These are phyloP conservation scores for Apiotrichum mycotoxinovorans DNA, from an alignment of 1,284 basidiomycete genomes.

Conservation along the genomic window DNA sequence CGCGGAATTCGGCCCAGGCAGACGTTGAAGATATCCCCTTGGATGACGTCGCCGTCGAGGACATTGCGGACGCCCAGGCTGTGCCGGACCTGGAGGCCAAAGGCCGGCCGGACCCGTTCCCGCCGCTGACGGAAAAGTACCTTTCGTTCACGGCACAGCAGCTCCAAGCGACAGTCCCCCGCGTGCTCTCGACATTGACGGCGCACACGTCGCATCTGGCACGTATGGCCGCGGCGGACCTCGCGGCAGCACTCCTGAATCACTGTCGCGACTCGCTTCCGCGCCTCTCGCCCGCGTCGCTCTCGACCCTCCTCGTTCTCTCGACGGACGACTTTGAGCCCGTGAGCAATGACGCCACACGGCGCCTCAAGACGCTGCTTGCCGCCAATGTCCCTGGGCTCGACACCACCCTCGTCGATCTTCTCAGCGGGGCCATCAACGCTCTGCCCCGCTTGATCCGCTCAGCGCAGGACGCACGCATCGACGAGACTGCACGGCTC, in stretches of 20 bases:
- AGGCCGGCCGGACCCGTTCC: slow-evolving; percentile 30
- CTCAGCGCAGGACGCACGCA: slow-evolving; percentile 65
- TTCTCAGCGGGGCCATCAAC: slow-evolving; percentile 60
- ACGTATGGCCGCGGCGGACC: slow-evolving; percentile 47
- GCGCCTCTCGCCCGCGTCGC: slow-evolving; percentile 61
- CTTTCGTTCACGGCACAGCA: slow-evolving; percentile 48
- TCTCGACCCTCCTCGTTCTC: slow-evolving; percentile 54
- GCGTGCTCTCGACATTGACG: slow-evolving; percentile 35
- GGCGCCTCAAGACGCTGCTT: slow-evolving; percentile 56
- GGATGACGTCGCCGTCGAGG: neutral
- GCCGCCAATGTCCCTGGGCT: slow-evolving; percentile 50
- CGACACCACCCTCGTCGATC: slow-evolving; percentile 52
- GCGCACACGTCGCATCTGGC: slow-evolving; percentile 45
- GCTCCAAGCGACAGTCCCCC: slow-evolving; percentile 41
- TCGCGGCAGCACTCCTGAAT: slow-evolving; percentile 57
- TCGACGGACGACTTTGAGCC: slow-evolving; percentile 59
- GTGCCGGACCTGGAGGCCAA: neutral
- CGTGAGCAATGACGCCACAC: slow-evolving; percentile 58
- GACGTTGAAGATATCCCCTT: neutral
- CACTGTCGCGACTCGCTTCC: slow-evolving; percentile 66
- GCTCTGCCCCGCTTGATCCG: slow-evolving; percentile 69
- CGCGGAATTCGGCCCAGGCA: slow-evolving; percentile 13
- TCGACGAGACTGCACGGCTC: slow-evolving; percentile 63
- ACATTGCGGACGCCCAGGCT: neutral
- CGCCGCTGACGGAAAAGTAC: slow-evolving; percentile 45